phyloP scores from a whole-genome alignment of 2,329 filamentous ascomycete species.

The Trichoderma lentiforme region DNA sequence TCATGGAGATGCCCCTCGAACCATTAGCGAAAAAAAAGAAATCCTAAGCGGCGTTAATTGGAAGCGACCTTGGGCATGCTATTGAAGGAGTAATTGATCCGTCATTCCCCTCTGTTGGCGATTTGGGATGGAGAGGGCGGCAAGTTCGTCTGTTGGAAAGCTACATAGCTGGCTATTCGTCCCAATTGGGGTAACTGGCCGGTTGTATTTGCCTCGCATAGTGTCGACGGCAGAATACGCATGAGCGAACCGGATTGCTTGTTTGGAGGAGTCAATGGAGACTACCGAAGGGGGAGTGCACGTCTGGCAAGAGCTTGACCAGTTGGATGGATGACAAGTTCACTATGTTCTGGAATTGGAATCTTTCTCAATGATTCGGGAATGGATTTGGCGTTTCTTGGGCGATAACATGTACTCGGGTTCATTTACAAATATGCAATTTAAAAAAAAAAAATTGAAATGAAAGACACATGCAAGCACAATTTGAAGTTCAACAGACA shows the following conservation, averaged over 20 bases:
- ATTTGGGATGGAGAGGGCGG: background rate
- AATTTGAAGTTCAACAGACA: background rate
- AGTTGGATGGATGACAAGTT: background rate
- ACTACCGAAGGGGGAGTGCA: background rate
- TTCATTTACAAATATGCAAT: background rate
- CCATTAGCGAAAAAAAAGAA: background rate
- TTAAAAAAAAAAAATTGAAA: background rate
- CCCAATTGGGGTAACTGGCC: background rate
- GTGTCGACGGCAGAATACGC: background rate
- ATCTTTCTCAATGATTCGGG: background rate
- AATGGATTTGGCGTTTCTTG: conserved; percentile 5
- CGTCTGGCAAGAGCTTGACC: too few species aligned
- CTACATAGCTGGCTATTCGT: background rate
- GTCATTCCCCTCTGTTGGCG: background rate
- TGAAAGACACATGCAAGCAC: background rate
- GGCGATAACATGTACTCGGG: conserved; percentile 1
- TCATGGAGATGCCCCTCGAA: background rate
- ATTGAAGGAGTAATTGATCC: too few species aligned
- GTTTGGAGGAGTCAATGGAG: background rate
- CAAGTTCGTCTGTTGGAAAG: background rate
- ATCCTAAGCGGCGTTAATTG: background rate
- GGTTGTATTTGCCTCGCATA: background rate
- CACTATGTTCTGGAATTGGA: background rate
- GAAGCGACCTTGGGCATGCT: background rate
- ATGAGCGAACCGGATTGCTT: background rate